Percentiles rank a stretch among this genome's conserved stretches.
Conservation (phyloP, 2,329 filamentous ascomycete genomes). For the Calonectria crousiana region DNA sequence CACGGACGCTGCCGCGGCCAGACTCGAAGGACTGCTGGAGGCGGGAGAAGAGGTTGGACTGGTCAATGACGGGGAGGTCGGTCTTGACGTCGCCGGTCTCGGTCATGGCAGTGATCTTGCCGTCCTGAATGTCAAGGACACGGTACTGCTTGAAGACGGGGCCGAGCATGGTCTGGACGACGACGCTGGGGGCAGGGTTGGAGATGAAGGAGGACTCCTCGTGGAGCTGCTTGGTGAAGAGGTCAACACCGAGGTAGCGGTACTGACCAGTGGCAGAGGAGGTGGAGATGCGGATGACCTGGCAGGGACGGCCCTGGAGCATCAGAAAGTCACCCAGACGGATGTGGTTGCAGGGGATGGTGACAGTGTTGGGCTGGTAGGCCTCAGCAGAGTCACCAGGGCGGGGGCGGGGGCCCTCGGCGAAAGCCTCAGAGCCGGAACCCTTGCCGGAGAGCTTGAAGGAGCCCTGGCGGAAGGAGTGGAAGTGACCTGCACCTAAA, state of each 20-base stretch:
- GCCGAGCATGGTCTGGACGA: conserved; percentile 99
- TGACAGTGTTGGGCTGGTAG: conserved; percentile 83
- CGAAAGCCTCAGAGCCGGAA: conserved; percentile 60
- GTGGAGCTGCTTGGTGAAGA: conserved; percentile 99
- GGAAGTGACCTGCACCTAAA: conserved; percentile 64
- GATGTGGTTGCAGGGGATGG: conserved; percentile 99
- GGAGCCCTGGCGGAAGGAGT: conserved; percentile 68
- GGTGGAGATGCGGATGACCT: conserved; percentile 99
- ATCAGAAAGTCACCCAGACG: conserved; percentile 98
- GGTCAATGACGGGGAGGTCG: conserved; percentile 90
- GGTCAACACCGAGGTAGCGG: conserved; percentile 99
- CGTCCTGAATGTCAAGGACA: conserved; percentile 95
- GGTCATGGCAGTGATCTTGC: conserved; percentile 93
- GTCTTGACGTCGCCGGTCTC: conserved; percentile 99
- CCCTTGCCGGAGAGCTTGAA: conserved; percentile 70
- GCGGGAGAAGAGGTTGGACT: conserved; percentile 88
- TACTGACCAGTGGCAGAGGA: conserved; percentile 98
- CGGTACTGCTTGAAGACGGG: conserved; percentile 99
- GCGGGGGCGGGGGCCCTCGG: conserved; percentile 46
- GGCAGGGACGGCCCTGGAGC: conserved; percentile 98
- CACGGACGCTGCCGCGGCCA: conserved; percentile 92
- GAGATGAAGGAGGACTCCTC: conserved; percentile 99
- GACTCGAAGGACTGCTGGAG: conserved; percentile 88
- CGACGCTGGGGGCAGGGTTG: conserved; percentile 94
- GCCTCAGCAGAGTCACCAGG: conserved; percentile 46